Conservation (phyloP, 257 asterid genomes). For the Lycium barbarum region DNA sequence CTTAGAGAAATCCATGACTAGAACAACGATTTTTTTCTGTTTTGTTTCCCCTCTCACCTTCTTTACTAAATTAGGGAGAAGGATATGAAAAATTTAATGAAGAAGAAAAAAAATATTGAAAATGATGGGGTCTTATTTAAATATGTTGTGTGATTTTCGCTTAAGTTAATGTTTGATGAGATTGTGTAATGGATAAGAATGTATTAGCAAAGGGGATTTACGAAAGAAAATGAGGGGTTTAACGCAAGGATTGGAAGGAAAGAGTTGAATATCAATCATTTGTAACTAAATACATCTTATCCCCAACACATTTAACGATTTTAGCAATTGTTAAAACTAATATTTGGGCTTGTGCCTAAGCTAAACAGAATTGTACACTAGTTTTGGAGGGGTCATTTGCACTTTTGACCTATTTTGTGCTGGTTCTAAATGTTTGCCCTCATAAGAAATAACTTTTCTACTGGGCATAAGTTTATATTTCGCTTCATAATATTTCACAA, state of each 20-base stretch:
- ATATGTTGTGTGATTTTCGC: too few species aligned
- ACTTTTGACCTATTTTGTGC: too few species aligned
- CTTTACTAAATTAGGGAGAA: background rate
- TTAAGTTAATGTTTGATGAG: background rate
- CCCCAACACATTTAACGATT: too few species aligned
- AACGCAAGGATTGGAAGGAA: background rate
- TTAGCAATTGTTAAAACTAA: too few species aligned
- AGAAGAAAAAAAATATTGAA: background rate
- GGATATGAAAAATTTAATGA: background rate
- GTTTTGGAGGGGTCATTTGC: too few species aligned
- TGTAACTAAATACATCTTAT: background rate
- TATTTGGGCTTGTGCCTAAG: too few species aligned
- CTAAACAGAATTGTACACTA: too few species aligned
- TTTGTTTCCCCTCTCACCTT: background rate
- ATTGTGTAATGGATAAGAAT: background rate
- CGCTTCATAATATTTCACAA: too few species aligned
- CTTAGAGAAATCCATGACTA: slow-evolving; percentile 17
- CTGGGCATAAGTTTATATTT: too few species aligned
- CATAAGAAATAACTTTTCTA: too few species aligned
- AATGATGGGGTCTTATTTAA: too few species aligned
- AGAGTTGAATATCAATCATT: slow-evolving; percentile 8
- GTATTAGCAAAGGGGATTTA: background rate
- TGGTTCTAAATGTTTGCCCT: too few species aligned
- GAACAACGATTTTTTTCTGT: background rate
- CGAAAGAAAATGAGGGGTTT: background rate